A percentile compares a stretch with the other conserved stretches of the same genome.
These are phyloP conservation scores for Hanseniaspora meyeri DNA, from an alignment of 805 yeast species.

Conservation along the genomic window DNA sequence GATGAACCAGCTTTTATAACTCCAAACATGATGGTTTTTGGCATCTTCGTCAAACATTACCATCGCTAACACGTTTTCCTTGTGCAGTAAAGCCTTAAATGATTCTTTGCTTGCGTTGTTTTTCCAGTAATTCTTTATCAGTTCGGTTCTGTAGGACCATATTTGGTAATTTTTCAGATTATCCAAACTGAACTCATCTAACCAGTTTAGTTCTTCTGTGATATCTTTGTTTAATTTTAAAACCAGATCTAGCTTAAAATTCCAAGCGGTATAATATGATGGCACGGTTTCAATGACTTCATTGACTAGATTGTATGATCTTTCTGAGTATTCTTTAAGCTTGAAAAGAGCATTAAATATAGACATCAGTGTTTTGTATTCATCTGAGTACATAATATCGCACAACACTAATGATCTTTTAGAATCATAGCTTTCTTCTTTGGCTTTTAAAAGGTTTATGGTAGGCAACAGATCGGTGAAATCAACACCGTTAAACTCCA, in stretches of 20 bases:
- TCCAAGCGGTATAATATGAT: conserved; percentile 90
- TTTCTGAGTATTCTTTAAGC: conserved; percentile 47
- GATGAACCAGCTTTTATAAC: conserved; percentile 77
- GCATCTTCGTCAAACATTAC: conserved; percentile 65
- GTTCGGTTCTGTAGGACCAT: conserved; percentile 82
- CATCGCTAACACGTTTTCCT: conserved; percentile 56
- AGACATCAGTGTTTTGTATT: not conserved
- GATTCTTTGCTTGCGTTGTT: conserved; percentile 13
- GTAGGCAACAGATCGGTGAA: conserved; percentile 2
- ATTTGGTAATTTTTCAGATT: conserved; percentile 89
- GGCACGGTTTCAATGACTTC: conserved; percentile 57
- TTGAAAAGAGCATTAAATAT: conserved; percentile 37
- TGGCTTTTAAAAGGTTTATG: not conserved
- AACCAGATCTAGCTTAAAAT: conserved; percentile 47
- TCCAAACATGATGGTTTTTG: conserved; percentile 95
- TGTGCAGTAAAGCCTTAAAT: conserved; percentile 29
- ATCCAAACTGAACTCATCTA: conserved; percentile 57
- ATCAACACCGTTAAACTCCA: not conserved
- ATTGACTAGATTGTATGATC: conserved; percentile 60
- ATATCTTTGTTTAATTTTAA: conserved; percentile 28
- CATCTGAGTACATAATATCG: conserved; percentile 6
- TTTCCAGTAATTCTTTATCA: conserved; percentile 32
- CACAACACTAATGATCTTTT: conserved; percentile 2
- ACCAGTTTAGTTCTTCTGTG: conserved; percentile 59
- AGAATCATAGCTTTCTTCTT: not conserved